Base-by-base conservation (phyloP, 257 asterid species). In the Knoxia roxburghii region DNA sequence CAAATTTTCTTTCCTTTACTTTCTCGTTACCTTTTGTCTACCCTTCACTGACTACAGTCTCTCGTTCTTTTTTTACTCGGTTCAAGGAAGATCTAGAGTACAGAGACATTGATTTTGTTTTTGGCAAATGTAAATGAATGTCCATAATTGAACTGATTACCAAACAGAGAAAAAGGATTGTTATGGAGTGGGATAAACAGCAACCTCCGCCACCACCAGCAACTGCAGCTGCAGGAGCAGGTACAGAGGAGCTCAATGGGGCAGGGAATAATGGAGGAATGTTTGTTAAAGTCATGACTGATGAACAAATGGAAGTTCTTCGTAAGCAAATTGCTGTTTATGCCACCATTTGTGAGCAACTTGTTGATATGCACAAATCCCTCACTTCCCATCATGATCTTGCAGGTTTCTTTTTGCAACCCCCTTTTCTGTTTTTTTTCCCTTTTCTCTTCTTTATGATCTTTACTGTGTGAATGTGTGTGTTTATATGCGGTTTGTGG, bases 271-370 rank as follows among this genome's bases (percentile, higher is more conserved):
- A 69, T 46, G 81, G 89, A 6, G 95, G 85, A 70, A 81, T 85
- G 81, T 94, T 85, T 63, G 96, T 94, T 68, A 94, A 90, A 78
- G 99, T 94, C 64, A 94, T 94, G 99, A 94, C 97, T 0, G 99
- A 94, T 67, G 97, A 94, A 77, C 99, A 94, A 83, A 86, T 94
- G 92, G 97, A 94, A 74, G 88, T 85, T 18, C 87, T 94, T 35
- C 86, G 99, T 54, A 90, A 94, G 83, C 99, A 94, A 85, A 94
- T 94, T 55, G 97, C 96, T 2, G 96, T 84, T 18, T 94, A 90
- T 67, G 95, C 96, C 74, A 84, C 95, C 81, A 88, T 94, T 72
- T 90, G 96, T 53, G 96, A 90, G 62, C 95, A 94, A 71, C 99
- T 94, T 69, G 96, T 94, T 39, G 93, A 90, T 67, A 65, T 93